Evolutionary conservation across 192 early-diverging fungal species (phyloP).

Genomic region (Backusella tarrabulga): DNA sequence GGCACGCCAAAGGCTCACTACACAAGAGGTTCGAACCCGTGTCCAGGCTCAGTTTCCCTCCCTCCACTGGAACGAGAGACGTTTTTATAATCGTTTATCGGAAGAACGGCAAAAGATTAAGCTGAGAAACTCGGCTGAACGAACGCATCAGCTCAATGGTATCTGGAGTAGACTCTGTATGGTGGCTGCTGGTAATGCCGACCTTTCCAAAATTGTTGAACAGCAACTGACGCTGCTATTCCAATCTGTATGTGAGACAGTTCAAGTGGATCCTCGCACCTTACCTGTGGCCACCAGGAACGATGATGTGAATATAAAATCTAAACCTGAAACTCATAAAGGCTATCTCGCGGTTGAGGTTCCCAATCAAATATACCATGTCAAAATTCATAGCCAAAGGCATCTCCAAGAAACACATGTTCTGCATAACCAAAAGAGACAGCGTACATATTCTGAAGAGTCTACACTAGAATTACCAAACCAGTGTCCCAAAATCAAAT

Average conservation of each 20-base stretch:
- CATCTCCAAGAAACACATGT: slow-evolving; percentile 8
- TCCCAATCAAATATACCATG: slow-evolving; percentile 19
- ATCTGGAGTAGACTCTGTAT: slow-evolving; percentile 47
- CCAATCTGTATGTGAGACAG: slow-evolving; percentile 12
- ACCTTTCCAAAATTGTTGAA: slow-evolving; percentile 27
- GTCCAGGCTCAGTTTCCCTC: slow-evolving; percentile 48
- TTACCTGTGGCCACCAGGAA: not conserved
- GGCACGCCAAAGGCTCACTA: slow-evolving; percentile 44
- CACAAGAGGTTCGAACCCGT: slow-evolving; percentile 35
- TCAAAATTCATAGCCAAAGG: slow-evolving; percentile 22
- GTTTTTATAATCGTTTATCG: slow-evolving; percentile 58
- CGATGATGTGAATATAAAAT: not conserved
- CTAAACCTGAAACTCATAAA: slow-evolving; percentile 10
- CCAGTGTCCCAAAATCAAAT: not conserved
- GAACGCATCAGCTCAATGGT: slow-evolving; percentile 43
- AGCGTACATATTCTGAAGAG: slow-evolving; percentile 5
- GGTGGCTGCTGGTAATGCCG: slow-evolving; percentile 31
- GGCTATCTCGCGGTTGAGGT: slow-evolving; percentile 16
- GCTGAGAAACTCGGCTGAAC: slow-evolving; percentile 40
- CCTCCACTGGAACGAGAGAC: slow-evolving; percentile 53
- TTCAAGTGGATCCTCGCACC: not conserved
- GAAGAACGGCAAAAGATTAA: slow-evolving; percentile 56
- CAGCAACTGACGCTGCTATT: not conserved
- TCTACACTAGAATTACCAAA: not conserved
- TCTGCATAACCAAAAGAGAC: not conserved